These are phyloP conservation scores for Pittosporum tobira DNA, from an alignment of 129 eudicot genomes.

Conservation along the genomic window DNA sequence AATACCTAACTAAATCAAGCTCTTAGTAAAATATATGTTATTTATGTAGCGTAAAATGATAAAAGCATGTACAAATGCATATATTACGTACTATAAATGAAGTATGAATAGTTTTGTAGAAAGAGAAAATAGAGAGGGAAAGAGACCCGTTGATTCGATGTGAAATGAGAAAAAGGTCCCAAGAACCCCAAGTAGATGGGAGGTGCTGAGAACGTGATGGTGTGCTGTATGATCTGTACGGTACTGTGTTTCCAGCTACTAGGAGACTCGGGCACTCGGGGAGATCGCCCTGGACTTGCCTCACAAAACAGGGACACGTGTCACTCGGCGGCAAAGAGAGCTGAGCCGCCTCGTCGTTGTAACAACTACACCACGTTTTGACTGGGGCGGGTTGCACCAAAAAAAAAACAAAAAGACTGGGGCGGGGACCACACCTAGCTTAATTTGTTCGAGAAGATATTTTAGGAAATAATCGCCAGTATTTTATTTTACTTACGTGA, in stretches of 20 bases:
- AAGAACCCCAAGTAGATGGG: not conserved
- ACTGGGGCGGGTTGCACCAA: too few relatives aligned
- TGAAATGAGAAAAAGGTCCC: not conserved
- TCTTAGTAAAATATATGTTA: not conserved
- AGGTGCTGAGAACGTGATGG: not conserved
- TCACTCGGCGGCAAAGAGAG: not conserved
- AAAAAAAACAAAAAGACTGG: too few relatives aligned
- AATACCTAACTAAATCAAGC: not conserved
- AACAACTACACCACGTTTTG: too few relatives aligned
- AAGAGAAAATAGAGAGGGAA: not conserved
- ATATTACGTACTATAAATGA: too few relatives aligned
- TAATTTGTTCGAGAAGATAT: too few relatives aligned
- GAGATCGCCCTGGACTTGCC: conserved; percentile 11
- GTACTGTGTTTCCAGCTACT: not conserved
- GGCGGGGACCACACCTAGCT: too few relatives aligned
- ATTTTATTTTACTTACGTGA: too few relatives aligned
- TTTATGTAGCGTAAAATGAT: not conserved
- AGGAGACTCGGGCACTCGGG: not conserved
- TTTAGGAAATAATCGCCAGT: too few relatives aligned
- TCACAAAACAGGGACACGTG: conserved; percentile 22
- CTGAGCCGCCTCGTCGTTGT: not conserved
- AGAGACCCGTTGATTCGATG: not conserved
- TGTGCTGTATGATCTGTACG: not conserved
- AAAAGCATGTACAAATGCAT: too few relatives aligned
- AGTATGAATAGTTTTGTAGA: too few relatives aligned